phyloP scores from a whole-genome alignment of 2,329 filamentous ascomycete species.

The Emmonsiellopsis sp. region DNA sequence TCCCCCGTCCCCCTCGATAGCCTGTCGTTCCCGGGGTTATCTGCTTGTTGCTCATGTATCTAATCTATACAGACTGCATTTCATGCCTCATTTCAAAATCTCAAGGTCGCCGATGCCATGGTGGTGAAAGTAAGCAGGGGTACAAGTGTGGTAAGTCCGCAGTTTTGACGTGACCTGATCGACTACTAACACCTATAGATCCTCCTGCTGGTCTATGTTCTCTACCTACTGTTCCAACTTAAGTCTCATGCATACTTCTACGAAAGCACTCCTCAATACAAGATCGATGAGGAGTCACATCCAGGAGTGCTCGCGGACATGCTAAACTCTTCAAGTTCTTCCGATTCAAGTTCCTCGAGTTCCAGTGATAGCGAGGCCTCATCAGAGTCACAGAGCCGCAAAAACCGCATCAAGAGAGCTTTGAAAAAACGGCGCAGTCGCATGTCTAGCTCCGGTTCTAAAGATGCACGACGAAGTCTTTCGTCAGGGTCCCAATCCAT shows the following conservation, averaged over 20 bases:
- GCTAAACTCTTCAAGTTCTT: slow-evolving; percentile 59
- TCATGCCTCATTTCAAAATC: slow-evolving; percentile 70
- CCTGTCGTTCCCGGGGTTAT: background rate
- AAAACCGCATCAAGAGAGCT: slow-evolving; percentile 65
- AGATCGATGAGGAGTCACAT: slow-evolving; percentile 83
- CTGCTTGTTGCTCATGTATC: background rate
- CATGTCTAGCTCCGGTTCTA: slow-evolving; percentile 67
- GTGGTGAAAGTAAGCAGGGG: slow-evolving; percentile 81
- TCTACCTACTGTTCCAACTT: slow-evolving; percentile 83
- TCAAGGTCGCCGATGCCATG: slow-evolving; percentile 52
- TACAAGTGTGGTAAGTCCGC: slow-evolving; percentile 63
- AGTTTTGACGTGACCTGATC: background rate
- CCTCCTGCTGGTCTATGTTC: slow-evolving; percentile 67
- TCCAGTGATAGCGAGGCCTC: slow-evolving; percentile 56
- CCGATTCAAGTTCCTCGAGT: slow-evolving; percentile 44
- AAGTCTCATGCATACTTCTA: slow-evolving; percentile 91
- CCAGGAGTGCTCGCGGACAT: slow-evolving; percentile 76
- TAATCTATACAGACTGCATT: slow-evolving; percentile 60
- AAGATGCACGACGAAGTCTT: slow-evolving; percentile 45
- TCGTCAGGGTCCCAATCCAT: slow-evolving; percentile 11
- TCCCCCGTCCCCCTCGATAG: background rate
- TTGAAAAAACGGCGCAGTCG: slow-evolving; percentile 61
- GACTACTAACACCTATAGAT: slow-evolving; percentile 38
- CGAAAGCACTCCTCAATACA: slow-evolving; percentile 81
- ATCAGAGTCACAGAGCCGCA: slow-evolving; percentile 54